A percentile compares a stretch with the other conserved stretches of the same genome.
Conservation (phyloP, 352 stramenopile genomes). For the Globisporangium heterothallicum region DNA sequence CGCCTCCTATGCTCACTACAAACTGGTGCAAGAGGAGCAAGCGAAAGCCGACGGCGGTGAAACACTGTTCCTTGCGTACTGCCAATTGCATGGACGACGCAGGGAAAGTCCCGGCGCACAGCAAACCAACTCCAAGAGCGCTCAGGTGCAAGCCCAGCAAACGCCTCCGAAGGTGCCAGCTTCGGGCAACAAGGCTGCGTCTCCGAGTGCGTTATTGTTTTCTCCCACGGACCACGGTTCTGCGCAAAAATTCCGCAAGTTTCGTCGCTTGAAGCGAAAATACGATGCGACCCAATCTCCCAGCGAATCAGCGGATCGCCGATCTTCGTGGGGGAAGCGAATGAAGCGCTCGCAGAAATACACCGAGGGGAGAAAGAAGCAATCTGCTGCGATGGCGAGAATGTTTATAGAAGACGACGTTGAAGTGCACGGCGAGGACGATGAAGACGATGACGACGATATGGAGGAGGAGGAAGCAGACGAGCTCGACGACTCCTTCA, state of each 20-base stretch:
- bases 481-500: constrained; percentile 63
- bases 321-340: constrained; percentile 56
- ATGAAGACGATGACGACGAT: constrained; percentile 54
- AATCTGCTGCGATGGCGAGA: constrained; percentile 18
- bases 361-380: constrained; percentile 23
- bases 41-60: constrained; percentile 24
- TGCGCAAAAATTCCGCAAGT: constrained; percentile 59
- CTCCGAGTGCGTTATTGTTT: constrained; percentile 47
- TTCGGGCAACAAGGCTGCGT: constrained; percentile 16
- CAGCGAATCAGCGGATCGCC: constrained; percentile 1
- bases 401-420: constrained; percentile 69
- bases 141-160: not conserved
- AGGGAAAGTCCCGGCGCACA: constrained; percentile 11
- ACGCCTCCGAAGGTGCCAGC: constrained; percentile 1
- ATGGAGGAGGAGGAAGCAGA: constrained; percentile 29
- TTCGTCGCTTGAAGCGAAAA: constrained; percentile 65
- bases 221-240: constrained; percentile 37
- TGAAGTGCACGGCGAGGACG: constrained; percentile 41
- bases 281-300: constrained; percentile 41
- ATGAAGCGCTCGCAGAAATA: constrained; percentile 49
- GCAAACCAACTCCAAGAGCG: constrained; percentile 3
- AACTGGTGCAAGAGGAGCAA: constrained; percentile 49
- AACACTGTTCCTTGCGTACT: constrained; percentile 71
- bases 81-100: constrained; percentile 46
- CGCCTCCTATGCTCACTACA: constrained; percentile 49